Percentiles rank a stretch among this genome's conserved stretches.
Evolutionary conservation across 352 stramenopile genomes (phyloP).

Genomic region (Globisporangium solare): DNA sequence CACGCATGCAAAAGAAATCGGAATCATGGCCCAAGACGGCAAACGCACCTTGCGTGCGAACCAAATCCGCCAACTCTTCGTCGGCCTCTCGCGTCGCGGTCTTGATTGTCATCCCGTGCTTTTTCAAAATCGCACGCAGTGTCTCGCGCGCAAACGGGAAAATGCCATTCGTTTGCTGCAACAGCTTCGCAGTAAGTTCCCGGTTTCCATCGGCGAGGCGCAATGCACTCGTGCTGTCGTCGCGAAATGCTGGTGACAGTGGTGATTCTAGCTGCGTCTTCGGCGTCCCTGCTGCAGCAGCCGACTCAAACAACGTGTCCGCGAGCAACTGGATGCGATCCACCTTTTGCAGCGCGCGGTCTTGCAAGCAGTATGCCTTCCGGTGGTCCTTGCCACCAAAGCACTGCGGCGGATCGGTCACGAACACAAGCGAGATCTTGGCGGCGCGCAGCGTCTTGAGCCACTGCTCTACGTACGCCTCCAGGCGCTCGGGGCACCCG

Average conservation of each 20-base stretch:
- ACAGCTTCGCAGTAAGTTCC: constrained; percentile 18
- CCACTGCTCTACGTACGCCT: constrained; percentile 43
- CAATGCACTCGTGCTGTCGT: constrained; percentile 2
- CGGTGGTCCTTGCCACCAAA: constrained; percentile 65
- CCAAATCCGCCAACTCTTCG: constrained; percentile 62
- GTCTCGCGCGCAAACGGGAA: constrained; percentile 77
- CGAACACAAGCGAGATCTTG: constrained; percentile 57
- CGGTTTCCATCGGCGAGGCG: constrained; percentile 10
- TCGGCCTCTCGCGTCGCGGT: constrained; percentile 71
- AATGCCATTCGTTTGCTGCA: constrained; percentile 63
- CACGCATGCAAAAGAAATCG: constrained; percentile 86
- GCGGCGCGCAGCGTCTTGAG: constrained; percentile 32
- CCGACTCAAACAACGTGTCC: constrained; percentile 22
- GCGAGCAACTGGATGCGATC: constrained; percentile 40
- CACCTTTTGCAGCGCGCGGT: constrained; percentile 51
- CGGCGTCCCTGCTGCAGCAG: neutral
- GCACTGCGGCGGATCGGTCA: constrained; percentile 70
- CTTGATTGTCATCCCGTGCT: constrained; percentile 38
- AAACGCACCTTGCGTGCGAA: constrained; percentile 45
- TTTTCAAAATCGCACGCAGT: constrained; percentile 49
- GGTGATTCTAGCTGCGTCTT: neutral
- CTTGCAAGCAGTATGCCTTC: constrained; percentile 52
- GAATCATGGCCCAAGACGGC: constrained; percentile 82
- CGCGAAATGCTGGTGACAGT: neutral
- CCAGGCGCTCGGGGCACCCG: constrained; percentile 38